Conservation (phyloP, 2,329 filamentous ascomycete genomes). For the Seiridium cupressi region DNA sequence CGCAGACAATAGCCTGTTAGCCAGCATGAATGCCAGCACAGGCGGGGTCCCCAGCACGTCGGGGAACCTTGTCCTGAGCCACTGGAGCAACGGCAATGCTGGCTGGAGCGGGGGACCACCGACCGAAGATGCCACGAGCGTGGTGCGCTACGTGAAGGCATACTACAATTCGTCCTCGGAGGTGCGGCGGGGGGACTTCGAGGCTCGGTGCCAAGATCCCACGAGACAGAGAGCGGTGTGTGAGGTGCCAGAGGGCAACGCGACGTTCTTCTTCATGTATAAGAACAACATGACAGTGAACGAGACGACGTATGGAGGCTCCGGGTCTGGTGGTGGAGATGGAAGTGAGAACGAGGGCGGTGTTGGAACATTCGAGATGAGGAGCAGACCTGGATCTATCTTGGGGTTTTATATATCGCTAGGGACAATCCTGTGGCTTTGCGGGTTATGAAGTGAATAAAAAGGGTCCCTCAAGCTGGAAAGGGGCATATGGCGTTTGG, state of each 20-base stretch:
- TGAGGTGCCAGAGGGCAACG: constrained; percentile 44
- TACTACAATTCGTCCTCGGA: constrained; percentile 72
- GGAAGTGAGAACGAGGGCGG: constrained; percentile 13
- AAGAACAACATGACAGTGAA: constrained; percentile 44
- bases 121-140: constrained; percentile 56
- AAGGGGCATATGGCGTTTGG: background rate
- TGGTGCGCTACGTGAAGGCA: constrained; percentile 69
- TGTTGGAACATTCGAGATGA: constrained; percentile 8
- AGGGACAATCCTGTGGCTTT: constrained; percentile 9
- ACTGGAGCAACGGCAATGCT: constrained; percentile 76
- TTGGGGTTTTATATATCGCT: constrained; percentile 11
- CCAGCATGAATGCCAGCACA: constrained; percentile 46
- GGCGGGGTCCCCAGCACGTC: constrained; percentile 56
- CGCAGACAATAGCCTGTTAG: constrained; percentile 59
- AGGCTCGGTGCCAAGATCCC: constrained; percentile 38
- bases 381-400: constrained; percentile 42
- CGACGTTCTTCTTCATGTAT: constrained; percentile 48
- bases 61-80: constrained; percentile 69
- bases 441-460: constrained; percentile 8
- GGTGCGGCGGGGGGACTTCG: constrained; percentile 36
- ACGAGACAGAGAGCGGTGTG: constrained; percentile 40
- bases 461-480: background rate
- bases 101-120: constrained; percentile 73
- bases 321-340: constrained; percentile 14
- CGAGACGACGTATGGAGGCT: constrained; percentile 36